Evolutionary conservation across 2,329 filamentous ascomycete species (phyloP).

Genomic region (Sarocladium kiliense): DNA sequence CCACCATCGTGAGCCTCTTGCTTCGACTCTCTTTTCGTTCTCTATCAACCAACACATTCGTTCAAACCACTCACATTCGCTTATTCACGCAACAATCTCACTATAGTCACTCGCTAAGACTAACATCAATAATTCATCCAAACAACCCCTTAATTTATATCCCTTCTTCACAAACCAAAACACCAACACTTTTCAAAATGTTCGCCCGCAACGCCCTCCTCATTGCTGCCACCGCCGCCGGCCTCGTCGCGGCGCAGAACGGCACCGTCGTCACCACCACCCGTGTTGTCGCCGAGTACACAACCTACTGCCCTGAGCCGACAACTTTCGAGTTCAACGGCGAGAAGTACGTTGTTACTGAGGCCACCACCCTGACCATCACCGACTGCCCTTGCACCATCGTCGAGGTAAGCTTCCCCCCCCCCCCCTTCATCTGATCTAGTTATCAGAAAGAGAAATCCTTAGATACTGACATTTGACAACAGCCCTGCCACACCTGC

Average conservation of each 20-base stretch:
- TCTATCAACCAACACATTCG: slow-evolving; percentile 4
- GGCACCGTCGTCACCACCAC: slow-evolving; percentile 22
- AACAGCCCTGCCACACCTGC: slow-evolving; percentile 5
- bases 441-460: too few species aligned
- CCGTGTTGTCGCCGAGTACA: slow-evolving; percentile 29
- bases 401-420: slow-evolving; percentile 23
- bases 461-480: too few species aligned
- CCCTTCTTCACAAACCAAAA: slow-evolving; percentile 9
- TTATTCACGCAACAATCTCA: slow-evolving; percentile 7
- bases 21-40: not conserved
- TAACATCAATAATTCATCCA: not conserved
- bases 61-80: not conserved
- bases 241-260: slow-evolving; percentile 19
- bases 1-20: not conserved
- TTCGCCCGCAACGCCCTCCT: slow-evolving; percentile 20
- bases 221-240: slow-evolving; percentile 14
- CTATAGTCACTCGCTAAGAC: slow-evolving; percentile 20
- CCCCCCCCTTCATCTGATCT: too few species aligned
- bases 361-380: slow-evolving; percentile 50
- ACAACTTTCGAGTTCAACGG: slow-evolving; percentile 46
- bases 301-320: slow-evolving; percentile 41
- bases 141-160: not conserved
- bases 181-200: slow-evolving; percentile 18
- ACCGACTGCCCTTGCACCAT: slow-evolving; percentile 49
- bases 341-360: slow-evolving; percentile 48